Conservation (phyloP, 257 asterid species). For the Rauvolfia tetraphylla region DNA sequence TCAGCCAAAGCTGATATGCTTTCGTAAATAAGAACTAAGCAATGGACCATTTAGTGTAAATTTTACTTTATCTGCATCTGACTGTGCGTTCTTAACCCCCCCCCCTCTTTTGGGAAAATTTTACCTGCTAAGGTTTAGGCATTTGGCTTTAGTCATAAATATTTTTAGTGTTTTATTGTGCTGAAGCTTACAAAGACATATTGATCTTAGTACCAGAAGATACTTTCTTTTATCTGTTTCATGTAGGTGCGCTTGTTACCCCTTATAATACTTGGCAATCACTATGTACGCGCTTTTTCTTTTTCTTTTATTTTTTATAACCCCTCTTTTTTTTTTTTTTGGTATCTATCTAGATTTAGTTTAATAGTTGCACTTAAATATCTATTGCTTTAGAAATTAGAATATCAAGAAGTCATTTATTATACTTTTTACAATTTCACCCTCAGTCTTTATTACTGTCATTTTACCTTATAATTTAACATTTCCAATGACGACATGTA, state of each 20-base stretch:
- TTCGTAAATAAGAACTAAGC: neutral
- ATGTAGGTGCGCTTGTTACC: neutral
- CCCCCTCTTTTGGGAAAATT: neutral
- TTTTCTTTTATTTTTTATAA: no score
- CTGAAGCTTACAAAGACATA: neutral
- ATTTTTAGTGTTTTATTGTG: neutral
- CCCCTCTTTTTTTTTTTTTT: no score
- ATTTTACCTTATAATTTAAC: no score
- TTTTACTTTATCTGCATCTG: neutral
- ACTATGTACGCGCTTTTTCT: neutral
- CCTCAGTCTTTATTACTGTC: no score
- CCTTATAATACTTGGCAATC: neutral
- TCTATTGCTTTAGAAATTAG: no score
- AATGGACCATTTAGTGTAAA: neutral
- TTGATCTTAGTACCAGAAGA: neutral
- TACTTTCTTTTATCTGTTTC: neutral
- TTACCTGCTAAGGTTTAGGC: neutral
- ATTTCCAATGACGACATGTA: no score
- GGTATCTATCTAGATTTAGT: no score
- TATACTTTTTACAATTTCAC: no score
- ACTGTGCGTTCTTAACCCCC: neutral
- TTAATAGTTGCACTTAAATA: no score
- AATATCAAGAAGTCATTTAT: no score
- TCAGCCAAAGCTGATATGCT: neutral
- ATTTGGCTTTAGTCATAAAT: neutral